Conservation (phyloP, 2,329 filamentous ascomycete genomes). For the Xylariaceae sp. region DNA sequence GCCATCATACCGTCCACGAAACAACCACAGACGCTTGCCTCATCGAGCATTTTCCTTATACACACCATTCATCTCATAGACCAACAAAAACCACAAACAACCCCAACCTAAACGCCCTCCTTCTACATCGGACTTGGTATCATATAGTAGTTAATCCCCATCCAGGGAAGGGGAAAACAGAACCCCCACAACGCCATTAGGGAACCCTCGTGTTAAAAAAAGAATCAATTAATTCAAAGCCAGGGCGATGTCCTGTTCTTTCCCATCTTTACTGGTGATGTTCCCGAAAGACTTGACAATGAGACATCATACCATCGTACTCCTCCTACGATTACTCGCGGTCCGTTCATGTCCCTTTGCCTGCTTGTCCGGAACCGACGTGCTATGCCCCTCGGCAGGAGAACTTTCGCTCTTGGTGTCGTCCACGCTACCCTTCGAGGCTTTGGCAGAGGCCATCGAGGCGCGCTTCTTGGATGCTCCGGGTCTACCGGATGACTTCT, state of each 20-base stretch:
- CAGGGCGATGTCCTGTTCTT: too few species aligned
- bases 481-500: constrained; percentile 18
- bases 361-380: constrained; percentile 27
- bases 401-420: constrained; percentile 10
- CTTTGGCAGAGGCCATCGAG: constrained; percentile 39
- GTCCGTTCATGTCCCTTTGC: constrained; percentile 29
- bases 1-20: too few species aligned
- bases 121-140: constrained; percentile 9
- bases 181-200: too few species aligned
- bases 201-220: too few species aligned
- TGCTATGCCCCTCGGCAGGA: constrained; percentile 32
- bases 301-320: constrained; percentile 52
- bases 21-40: too few species aligned
- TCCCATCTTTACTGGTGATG: too few species aligned
- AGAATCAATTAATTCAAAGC: too few species aligned
- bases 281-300: background rate
- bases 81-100: background rate
- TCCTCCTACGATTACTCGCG: constrained; percentile 43
- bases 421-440: constrained; percentile 29
- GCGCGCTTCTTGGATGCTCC: constrained; percentile 36
- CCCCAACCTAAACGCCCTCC: background rate
- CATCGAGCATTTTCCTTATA: too few species aligned
- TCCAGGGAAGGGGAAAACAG: too few species aligned
- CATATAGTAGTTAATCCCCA: constrained; percentile 6
- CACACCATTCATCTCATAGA: too few species aligned